A percentile compares a stretch with the other conserved stretches of the same genome.
These are phyloP conservation scores for Solanum pennellii DNA, from an alignment of 257 asterid species.

Conservation along the genomic window DNA sequence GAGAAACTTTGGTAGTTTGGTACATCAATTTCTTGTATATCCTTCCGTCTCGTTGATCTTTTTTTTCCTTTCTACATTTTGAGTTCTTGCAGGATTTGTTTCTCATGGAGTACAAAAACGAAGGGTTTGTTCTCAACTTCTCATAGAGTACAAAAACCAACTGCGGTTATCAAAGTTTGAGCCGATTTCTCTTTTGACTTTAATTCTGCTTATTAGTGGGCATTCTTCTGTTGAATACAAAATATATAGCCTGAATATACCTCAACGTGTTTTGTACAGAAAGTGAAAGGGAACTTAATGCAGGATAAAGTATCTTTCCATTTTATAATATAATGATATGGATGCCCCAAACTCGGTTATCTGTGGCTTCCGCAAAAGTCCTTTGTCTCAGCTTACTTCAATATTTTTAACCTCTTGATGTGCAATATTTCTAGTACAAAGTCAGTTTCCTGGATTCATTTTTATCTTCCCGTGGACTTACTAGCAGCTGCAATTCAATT, in stretches of 20 bases:
- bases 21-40: neutral
- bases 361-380: neutral
- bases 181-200: neutral
- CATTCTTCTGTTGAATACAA: neutral
- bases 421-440: neutral
- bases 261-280: neutral
- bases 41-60: neutral
- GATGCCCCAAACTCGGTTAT: neutral
- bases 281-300: neutral
- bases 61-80: neutral
- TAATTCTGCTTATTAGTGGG: neutral
- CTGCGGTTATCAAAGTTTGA: neutral
- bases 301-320: neutral
- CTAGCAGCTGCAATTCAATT: neutral
- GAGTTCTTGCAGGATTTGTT: neutral
- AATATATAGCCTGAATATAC: neutral
- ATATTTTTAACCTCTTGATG: neutral
- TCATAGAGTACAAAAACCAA: neutral
- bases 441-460: neutral
- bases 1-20: neutral
- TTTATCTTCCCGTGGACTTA: neutral
- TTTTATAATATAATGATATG: neutral
- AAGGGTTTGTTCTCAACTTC: neutral
- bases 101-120: neutral
- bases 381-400: neutral